These are phyloP conservation scores for Acer negundo DNA, from an alignment of 345 rosid genomes.

Conservation along the genomic window DNA sequence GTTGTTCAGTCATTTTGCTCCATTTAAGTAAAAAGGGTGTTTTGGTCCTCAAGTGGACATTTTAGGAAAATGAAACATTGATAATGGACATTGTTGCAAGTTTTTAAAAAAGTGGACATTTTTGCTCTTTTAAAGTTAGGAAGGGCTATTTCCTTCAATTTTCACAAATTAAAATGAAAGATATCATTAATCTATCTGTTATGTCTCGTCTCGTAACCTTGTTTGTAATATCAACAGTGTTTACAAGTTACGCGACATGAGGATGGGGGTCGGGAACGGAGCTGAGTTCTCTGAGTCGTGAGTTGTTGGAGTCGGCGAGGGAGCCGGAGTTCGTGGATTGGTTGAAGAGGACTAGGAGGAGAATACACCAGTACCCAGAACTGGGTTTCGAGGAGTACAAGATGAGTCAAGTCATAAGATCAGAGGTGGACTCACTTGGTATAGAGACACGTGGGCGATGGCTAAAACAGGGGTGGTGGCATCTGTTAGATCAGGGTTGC, in stretches of 20 bases:
- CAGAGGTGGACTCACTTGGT: slow-evolving; percentile 43
- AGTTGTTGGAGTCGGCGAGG: slow-evolving; percentile 35
- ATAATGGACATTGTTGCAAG: no score
- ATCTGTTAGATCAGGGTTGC: slow-evolving; percentile 41
- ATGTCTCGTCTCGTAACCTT: slow-evolving; percentile 3
- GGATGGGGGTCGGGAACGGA: slow-evolving; percentile 17
- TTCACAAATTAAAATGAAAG: neutral
- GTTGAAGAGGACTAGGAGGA: slow-evolving; percentile 42
- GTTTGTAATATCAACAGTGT: neutral
- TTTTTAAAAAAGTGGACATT: no score
- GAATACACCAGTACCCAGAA: slow-evolving; percentile 55
- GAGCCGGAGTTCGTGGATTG: slow-evolving; percentile 44
- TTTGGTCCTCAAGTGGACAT: no score
- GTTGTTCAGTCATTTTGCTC: no score
- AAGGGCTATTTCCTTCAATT: no score
- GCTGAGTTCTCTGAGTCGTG: slow-evolving; percentile 25
- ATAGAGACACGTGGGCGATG: slow-evolving; percentile 45
- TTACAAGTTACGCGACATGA: neutral
- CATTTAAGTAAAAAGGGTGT: no score
- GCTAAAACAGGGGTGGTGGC: slow-evolving; percentile 55
- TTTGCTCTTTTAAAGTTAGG: no score
- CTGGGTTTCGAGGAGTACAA: slow-evolving; percentile 45
- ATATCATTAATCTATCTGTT: neutral
- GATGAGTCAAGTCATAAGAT: slow-evolving; percentile 39
- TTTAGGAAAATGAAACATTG: no score